These are phyloP conservation scores for Phtheirospermum japonicum DNA, from an alignment of 257 asterid species.

Conservation along the genomic window DNA sequence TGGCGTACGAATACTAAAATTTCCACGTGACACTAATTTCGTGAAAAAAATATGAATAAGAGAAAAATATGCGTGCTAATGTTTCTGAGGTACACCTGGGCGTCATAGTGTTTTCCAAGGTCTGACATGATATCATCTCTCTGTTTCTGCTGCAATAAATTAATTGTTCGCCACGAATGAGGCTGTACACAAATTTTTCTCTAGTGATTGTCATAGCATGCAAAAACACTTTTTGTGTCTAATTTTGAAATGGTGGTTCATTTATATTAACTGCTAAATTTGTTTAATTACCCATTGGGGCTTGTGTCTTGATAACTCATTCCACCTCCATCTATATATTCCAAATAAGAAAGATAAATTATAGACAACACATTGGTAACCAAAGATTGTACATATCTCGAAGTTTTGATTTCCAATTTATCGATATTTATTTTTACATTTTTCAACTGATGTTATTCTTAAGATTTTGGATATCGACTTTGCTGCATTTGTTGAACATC, in stretches of 20 bases:
- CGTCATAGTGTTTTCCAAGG: background rate
- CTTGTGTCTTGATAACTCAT: no score
- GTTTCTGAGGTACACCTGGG: background rate
- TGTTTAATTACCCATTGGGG: no score
- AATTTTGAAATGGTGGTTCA: no score
- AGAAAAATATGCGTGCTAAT: background rate
- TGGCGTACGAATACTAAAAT: conserved; percentile 1
- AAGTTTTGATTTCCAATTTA: background rate
- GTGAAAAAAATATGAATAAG: background rate
- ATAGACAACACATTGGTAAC: no score
- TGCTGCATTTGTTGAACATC: background rate
- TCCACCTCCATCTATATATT: no score
- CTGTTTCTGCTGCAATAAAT: background rate
- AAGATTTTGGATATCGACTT: background rate
- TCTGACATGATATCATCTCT: background rate
- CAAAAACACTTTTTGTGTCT: no score
- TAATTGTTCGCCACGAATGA: background rate
- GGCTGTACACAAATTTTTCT: conserved; percentile 1
- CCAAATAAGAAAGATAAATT: no score
- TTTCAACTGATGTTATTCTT: background rate
- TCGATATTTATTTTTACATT: background rate
- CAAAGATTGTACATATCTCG: conserved; percentile 8
- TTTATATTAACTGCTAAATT: no score
- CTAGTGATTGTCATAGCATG: background rate
- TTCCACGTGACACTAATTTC: background rate